Evolutionary conservation across 1,139 yeast species (phyloP), one percentile per base, ranked within the genome.

Genomic region (Diutina rugosa): DNA sequence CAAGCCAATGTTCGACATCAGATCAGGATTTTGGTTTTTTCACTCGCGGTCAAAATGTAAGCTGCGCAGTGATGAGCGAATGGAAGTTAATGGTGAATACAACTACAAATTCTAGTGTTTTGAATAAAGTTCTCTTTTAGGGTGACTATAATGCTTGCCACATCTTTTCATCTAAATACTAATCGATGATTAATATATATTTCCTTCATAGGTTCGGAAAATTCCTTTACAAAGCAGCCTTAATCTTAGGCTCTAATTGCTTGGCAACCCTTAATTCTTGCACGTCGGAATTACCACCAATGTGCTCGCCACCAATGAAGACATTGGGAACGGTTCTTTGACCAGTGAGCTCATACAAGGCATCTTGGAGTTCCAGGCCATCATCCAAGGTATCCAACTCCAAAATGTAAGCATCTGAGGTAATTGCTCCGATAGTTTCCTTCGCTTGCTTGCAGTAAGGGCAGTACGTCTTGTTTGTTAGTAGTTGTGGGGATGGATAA

Each of bases 271-370:
- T 49, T 69, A 84, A 77, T 54, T 77, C 73, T 72, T 89, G 95
- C 60, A 91, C 76, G 63, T 87, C 96, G 56, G 91, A 85, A 79
- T 90, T 88, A 59, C 99, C 99, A 60, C 99, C 99, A 65, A 93
- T 82, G 74, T 90, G 97, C 72, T 89, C 79, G 59, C 96, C 97
- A 56, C 79, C 84, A 68, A 93, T 90, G 73, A 86, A 90, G 62
- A 93, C 81, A 71, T 87, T 91, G 61, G 99, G 99, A 58, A 93
- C 98, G 48, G 97, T 90, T 63, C 82, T 79, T 76, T 93, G 98
- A 60, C 97, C 96, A 49, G 95, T 86, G 61, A 90, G 70, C 66
- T 86, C 84, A 54, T 67, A 69, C 61, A 93, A 78, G 58, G 95
- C 95, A 56, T 79, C 85, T 73, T 93, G 98, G 63, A 91, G 81